Conservation (phyloP, 148 eudicot genomes). For the Oxyria digyna region DNA sequence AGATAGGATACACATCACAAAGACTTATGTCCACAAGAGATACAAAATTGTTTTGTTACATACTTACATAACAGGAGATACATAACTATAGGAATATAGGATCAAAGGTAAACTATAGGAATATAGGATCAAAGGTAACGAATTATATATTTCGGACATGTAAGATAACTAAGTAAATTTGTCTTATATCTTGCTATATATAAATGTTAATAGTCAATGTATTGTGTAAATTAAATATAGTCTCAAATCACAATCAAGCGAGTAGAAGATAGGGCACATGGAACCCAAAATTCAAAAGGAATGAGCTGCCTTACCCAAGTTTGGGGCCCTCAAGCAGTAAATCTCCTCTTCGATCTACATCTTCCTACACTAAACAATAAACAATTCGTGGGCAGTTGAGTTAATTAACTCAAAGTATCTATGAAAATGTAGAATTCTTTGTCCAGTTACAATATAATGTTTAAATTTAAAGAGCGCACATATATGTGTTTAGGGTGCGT, state of each 20-base stretch:
- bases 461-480: no score
- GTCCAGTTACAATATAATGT: not conserved
- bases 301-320: conserved; percentile 5
- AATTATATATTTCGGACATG: no score
- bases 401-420: not conserved
- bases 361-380: not conserved
- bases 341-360: not conserved
- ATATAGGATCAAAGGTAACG: no score
- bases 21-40: no score
- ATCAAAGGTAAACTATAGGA: no score
- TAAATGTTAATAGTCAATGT: not conserved
- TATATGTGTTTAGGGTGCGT: no score
- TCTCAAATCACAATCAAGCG: not conserved
- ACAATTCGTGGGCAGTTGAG: conserved; percentile 1
- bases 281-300: conserved; percentile 8
- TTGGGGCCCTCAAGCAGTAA: not conserved
- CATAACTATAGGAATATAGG: no score
- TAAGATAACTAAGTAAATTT: no score
- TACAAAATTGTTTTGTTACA: no score
- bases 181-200: no score
- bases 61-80: no score
- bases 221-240: not conserved
- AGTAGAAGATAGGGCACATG: conserved; percentile 5
- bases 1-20: no score
- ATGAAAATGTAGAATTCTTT: not conserved